Percentiles rank a stretch among this genome's conserved stretches.
Evolutionary conservation across 2,329 filamentous ascomycete genomes (phyloP).

Genomic region (Acrodontium crateriforme): DNA sequence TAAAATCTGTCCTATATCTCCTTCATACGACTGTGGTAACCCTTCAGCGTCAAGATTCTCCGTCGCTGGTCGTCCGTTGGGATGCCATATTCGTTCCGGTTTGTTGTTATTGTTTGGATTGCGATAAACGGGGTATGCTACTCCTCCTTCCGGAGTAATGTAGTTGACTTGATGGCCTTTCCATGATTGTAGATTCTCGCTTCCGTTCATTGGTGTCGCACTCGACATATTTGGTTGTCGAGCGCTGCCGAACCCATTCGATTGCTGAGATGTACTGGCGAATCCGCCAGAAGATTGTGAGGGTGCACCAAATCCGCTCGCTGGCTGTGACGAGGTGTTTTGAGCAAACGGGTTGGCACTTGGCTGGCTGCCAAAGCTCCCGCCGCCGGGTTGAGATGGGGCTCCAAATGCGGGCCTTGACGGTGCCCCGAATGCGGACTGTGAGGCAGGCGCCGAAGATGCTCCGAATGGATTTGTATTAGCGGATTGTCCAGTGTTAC

Average conservation of each 20-base stretch:
- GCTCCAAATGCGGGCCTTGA: no score
- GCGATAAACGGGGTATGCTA: conserved; percentile 4
- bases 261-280: no score
- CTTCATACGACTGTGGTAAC: conserved; percentile 42
- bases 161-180: conserved; percentile 52
- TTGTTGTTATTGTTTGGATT: conserved; percentile 26
- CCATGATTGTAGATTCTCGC: conserved; percentile 41
- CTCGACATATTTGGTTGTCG: conserved; percentile 5
- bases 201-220: conserved; percentile 3
- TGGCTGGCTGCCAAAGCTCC: no score
- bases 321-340: no score
- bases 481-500: no score
- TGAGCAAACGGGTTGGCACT: no score
- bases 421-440: no score
- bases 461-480: conserved; percentile 6
- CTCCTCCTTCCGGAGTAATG: conserved; percentile 25
- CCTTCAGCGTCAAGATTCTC: conserved; percentile 45
- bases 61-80: conserved; percentile 47
- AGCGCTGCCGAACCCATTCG: no score
- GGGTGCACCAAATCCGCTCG: conserved; percentile 11
- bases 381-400: conserved; percentile 5
- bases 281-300: no score
- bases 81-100: conserved; percentile 58
- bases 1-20: conserved; percentile 37
- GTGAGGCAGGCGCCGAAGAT: conserved; percentile 3